Conservation (phyloP, 768 basidiomycete genomes). For the Boletus sensibilis region DNA sequence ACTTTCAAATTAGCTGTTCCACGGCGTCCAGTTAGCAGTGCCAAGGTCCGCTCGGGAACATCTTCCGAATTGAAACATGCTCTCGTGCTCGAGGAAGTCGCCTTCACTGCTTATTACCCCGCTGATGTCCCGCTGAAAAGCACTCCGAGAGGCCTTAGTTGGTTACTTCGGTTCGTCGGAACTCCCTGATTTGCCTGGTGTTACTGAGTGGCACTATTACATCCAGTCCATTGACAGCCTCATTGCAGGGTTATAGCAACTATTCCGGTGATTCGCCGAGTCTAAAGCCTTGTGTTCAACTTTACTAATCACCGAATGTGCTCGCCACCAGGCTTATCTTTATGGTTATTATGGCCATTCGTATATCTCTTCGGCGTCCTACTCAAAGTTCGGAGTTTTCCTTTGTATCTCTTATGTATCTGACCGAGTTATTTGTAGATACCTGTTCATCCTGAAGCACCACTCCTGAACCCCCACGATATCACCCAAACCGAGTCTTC, state of each 20-base stretch:
- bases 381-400: slow-evolving; percentile 42
- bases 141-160: slow-evolving; percentile 45
- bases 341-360: slow-evolving; percentile 40
- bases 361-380: slow-evolving; percentile 51
- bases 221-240: slow-evolving; percentile 40
- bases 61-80: slow-evolving; percentile 38
- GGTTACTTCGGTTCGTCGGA: slow-evolving; percentile 53
- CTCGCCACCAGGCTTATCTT: slow-evolving; percentile 23
- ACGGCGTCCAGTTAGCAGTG: slow-evolving; percentile 40
- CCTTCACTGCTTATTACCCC: slow-evolving; percentile 67
- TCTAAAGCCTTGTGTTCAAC: not conserved
- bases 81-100: slow-evolving; percentile 57
- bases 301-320: not conserved
- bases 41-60: slow-evolving; percentile 34
- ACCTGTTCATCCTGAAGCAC: slow-evolving; percentile 55
- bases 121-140: slow-evolving; percentile 36
- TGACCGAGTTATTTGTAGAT: slow-evolving; percentile 37
- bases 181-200: not conserved
- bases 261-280: slow-evolving; percentile 43
- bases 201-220: slow-evolving; percentile 6
- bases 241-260: slow-evolving; percentile 47
- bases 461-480: slow-evolving; percentile 40
- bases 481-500: not conserved
- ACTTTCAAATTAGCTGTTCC: slow-evolving; percentile 51
- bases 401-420: not conserved